Base-by-base conservation (phyloP, 352 stramenopile species). In the Globisporangium carolinianum region DNA sequence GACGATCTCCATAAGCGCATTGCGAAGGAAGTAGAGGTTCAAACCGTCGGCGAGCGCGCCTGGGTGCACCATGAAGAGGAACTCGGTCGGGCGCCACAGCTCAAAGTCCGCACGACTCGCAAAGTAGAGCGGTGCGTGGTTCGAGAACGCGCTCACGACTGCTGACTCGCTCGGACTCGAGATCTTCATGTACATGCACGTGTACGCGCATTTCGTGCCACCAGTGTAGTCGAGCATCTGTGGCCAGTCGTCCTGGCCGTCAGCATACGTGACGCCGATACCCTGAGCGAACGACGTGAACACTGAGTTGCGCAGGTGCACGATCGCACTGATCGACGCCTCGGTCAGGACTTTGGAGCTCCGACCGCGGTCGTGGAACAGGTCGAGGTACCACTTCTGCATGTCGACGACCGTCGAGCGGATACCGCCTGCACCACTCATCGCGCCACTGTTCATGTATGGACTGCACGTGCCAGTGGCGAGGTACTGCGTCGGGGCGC, bases 361-460 rank as follows among this genome's bases (percentile, higher is more conserved):
- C 5, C 41, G 55, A 0, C 74, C 76, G 10, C 60, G 68, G 5
- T 63, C 60, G 43, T 75, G 62, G 36, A 87, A 84, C 5, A 87
- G 64, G 48, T 87, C 76, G 14, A 59, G 58, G 58, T 79, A 87
- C 53, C 79, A 67, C 46, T 66, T 68, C 53, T 84, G 67, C 72
- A 85, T 85, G 51, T 85, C 74, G 8, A 69, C 68, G 10, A 60
- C 55, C 1, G 76, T 83, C n/a, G 72, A 83, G 15, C 72, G 63
- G 1, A 87, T 36, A 0, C 76, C 76, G 14, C 73, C 60, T 2
- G 72, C 47, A 0, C 68, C 70, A 51, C 56, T 73, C 18, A 62
- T 53, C 2, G 58, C 68, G 38, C 39, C 72, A 51, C 58, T 66
- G 55, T 54, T 79, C 46, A 67, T 47, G 39, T 80, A 83, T 47